Percentiles rank a stretch among this genome's conserved stretches.
phyloP scores from a whole-genome alignment of 192 early-diverging fungal species.

The Rhizophagus clarus region DNA sequence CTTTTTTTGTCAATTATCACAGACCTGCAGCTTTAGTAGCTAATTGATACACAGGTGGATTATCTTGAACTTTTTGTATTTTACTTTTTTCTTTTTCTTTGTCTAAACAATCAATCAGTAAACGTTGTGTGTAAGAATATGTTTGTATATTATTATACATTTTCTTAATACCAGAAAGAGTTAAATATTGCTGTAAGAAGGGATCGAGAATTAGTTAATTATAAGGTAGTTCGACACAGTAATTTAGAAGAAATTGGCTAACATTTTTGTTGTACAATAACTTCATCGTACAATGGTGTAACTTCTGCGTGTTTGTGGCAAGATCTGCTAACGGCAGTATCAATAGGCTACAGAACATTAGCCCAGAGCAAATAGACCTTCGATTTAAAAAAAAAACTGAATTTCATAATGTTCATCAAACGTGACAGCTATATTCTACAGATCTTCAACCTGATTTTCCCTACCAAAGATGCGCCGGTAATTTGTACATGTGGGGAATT shows the following conservation, averaged over 20 bases:
- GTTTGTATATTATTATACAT: background rate
- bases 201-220: background rate
- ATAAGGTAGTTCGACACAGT: background rate
- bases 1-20: background rate
- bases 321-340: no score
- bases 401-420: no score
- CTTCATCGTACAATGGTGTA: background rate
- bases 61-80: conserved; percentile 1
- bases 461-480: background rate
- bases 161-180: background rate
- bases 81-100: background rate
- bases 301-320: background rate
- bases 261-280: background rate
- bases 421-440: no score
- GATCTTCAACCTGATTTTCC: background rate
- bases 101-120: background rate
- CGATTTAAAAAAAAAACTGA: no score
- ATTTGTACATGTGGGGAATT: background rate
- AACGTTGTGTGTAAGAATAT: background rate
- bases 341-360: no score
- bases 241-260: background rate
- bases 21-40: background rate
- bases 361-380: no score
- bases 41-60: conserved; percentile 17
- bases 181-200: no score